A percentile compares a stretch with the other conserved stretches of the same genome.
Evolutionary conservation across 306 rosid species (phyloP).

Genomic region (Chamaecrista fasciculata): DNA sequence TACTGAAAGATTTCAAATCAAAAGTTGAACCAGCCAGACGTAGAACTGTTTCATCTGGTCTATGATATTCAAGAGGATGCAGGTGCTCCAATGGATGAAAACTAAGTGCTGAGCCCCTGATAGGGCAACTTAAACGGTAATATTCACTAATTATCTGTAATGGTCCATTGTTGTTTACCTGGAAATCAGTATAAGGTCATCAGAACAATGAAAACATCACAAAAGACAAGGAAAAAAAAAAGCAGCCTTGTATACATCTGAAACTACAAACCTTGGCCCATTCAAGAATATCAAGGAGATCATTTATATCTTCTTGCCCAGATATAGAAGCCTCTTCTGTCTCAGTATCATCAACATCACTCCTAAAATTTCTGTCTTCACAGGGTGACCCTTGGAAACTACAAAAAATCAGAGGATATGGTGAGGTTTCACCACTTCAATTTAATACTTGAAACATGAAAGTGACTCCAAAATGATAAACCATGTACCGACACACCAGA

Average conservation of each 20-base stretch:
- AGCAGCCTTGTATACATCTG: not conserved
- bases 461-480: slow-evolving; percentile 2
- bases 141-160: slow-evolving; percentile 85
- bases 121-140: slow-evolving; percentile 65
- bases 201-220: slow-evolving; percentile 22
- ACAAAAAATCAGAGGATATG: slow-evolving; percentile 34
- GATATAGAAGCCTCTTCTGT: slow-evolving; percentile 92
- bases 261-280: slow-evolving; percentile 86
- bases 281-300: slow-evolving; percentile 79
- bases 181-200: slow-evolving; percentile 31
- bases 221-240: slow-evolving; percentile 19
- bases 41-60: slow-evolving; percentile 60
- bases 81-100: slow-evolving; percentile 76
- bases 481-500: not conserved
- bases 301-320: slow-evolving; percentile 89
- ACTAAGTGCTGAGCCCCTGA: slow-evolving; percentile 65
- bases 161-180: slow-evolving; percentile 83
- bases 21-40: slow-evolving; percentile 69
- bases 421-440: slow-evolving; percentile 19
- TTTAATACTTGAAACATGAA: slow-evolving; percentile 6
- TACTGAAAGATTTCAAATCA: slow-evolving; percentile 69
- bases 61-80: slow-evolving; percentile 44
- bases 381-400: slow-evolving; percentile 97
- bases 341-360: slow-evolving; percentile 92
- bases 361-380: slow-evolving; percentile 88